Percentiles rank a stretch among this genome's conserved stretches.
Conservation (phyloP, 176 grass and related monocot species). For the Miscanthus lutarioriparius region DNA sequence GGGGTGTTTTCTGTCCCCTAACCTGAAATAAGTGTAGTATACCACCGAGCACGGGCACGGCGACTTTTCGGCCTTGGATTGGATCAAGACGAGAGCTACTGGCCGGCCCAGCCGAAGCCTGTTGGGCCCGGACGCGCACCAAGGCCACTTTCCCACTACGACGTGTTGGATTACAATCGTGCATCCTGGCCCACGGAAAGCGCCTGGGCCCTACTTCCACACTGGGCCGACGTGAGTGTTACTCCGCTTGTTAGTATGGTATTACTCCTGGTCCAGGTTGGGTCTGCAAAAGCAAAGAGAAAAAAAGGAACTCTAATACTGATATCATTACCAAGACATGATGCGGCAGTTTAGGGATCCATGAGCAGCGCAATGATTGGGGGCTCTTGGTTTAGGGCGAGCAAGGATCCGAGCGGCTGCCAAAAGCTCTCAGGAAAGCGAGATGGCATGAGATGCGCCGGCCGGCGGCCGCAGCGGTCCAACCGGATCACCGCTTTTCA, state of each 20-base stretch:
- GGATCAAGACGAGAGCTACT: not conserved
- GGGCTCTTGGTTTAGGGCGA: not conserved
- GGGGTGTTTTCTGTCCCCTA: no score
- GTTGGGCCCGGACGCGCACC: not conserved
- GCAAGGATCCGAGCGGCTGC: not conserved
- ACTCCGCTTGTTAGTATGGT: not conserved
- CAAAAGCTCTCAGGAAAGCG: slow-evolving; percentile 2
- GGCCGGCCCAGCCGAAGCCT: not conserved
- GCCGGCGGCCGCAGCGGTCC: not conserved
- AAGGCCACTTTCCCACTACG: not conserved
- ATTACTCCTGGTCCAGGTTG: not conserved
- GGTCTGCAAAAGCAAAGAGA: not conserved
- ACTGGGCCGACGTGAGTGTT: not conserved
- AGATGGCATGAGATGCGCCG: not conserved
- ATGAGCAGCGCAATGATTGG: not conserved
- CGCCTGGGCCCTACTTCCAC: not conserved
- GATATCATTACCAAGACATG: not conserved
- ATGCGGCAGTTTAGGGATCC: not conserved
- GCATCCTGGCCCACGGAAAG: not conserved
- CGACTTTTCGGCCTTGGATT: not conserved
- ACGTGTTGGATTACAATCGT: not conserved
- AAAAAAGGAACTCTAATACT: not conserved
- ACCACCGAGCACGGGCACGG: not conserved
- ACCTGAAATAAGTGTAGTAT: not conserved
- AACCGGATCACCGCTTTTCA: slow-evolving; percentile 15